phyloP scores from a whole-genome alignment of 2,329 filamentous ascomycete species.

The Scolecobasidium constrictum region DNA sequence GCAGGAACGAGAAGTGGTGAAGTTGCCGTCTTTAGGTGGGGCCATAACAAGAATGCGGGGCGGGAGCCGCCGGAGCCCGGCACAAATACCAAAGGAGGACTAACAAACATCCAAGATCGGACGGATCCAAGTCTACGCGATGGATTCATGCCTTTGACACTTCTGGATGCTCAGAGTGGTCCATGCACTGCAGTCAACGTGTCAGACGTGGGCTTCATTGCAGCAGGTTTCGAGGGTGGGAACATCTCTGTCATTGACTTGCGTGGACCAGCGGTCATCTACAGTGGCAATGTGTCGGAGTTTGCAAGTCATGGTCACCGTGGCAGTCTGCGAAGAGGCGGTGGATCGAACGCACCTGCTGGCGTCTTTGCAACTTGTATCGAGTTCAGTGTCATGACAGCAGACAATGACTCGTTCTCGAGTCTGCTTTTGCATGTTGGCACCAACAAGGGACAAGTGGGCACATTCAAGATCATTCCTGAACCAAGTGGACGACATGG shows the following conservation, averaged over 20 bases:
- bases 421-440: slow-evolving; percentile 89
- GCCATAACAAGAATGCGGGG: slow-evolving; percentile 63
- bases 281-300: slow-evolving; percentile 59
- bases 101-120: slow-evolving; percentile 65
- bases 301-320: slow-evolving; percentile 69
- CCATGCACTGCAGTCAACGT: slow-evolving; percentile 68
- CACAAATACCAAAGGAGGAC: slow-evolving; percentile 33
- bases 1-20: slow-evolving; percentile 78
- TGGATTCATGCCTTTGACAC: slow-evolving; percentile 65
- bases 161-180: slow-evolving; percentile 77
- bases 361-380: slow-evolving; percentile 69
- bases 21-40: slow-evolving; percentile 78
- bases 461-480: slow-evolving; percentile 85
- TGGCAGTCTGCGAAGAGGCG: slow-evolving; percentile 51
- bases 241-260: slow-evolving; percentile 76
- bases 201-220: slow-evolving; percentile 89
- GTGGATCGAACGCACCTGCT: slow-evolving; percentile 32
- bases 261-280: slow-evolving; percentile 76
- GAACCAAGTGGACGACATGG: slow-evolving; percentile 57
- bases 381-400: slow-evolving; percentile 80
- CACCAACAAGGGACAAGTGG: slow-evolving; percentile 71
- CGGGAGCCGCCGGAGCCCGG: slow-evolving; percentile 45
- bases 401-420: slow-evolving; percentile 91
- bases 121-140: slow-evolving; percentile 65
- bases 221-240: slow-evolving; percentile 74